Evolutionary conservation across 352 stramenopile species (phyloP).

Genomic region (Phytopythium litorale): DNA sequence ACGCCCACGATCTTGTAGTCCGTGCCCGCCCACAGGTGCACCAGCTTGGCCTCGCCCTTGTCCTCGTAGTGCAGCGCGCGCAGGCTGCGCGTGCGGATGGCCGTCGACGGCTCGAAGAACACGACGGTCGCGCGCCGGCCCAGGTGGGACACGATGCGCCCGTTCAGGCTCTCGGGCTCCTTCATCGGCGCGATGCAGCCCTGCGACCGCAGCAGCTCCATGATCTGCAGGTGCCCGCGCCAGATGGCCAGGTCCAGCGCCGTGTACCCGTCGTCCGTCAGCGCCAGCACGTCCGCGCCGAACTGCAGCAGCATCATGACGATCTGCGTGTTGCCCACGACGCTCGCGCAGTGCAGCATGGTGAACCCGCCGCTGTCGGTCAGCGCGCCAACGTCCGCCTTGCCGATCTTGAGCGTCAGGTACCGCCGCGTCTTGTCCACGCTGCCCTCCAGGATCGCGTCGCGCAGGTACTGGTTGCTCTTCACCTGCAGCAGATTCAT

Average conservation of each 20-base stretch:
- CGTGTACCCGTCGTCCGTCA: conserved; percentile 81
- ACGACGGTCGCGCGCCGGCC: conserved; percentile 73
- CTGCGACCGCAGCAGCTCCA: conserved; percentile 76
- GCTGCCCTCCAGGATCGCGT: conserved; percentile 78
- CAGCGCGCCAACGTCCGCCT: conserved; percentile 70
- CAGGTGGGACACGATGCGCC: conserved; percentile 64
- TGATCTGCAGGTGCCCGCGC: conserved; percentile 79
- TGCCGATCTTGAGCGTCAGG: conserved; percentile 81
- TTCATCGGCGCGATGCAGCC: conserved; percentile 82
- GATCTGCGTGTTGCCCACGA: conserved; percentile 81
- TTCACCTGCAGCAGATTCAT: conserved; percentile 87
- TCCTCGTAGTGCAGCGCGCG: conserved; percentile 80
- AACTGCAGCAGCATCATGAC: conserved; percentile 87
- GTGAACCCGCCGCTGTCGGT: conserved; percentile 77
- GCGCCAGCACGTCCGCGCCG: conserved; percentile 64
- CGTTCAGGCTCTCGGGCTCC: conserved; percentile 80
- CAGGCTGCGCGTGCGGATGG: conserved; percentile 68
- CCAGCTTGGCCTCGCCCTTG: conserved; percentile 65
- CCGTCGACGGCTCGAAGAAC: conserved; percentile 76
- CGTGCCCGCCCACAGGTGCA: conserved; percentile 78
- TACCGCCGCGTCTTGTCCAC: conserved; percentile 79
- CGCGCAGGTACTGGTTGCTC: conserved; percentile 83
- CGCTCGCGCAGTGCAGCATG: conserved; percentile 74
- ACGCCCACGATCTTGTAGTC: conserved; percentile 80
- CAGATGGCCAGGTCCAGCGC: conserved; percentile 80